phyloP scores from a whole-genome alignment of 345 rosid genomes.

The Capsella bursapastoris region DNA sequence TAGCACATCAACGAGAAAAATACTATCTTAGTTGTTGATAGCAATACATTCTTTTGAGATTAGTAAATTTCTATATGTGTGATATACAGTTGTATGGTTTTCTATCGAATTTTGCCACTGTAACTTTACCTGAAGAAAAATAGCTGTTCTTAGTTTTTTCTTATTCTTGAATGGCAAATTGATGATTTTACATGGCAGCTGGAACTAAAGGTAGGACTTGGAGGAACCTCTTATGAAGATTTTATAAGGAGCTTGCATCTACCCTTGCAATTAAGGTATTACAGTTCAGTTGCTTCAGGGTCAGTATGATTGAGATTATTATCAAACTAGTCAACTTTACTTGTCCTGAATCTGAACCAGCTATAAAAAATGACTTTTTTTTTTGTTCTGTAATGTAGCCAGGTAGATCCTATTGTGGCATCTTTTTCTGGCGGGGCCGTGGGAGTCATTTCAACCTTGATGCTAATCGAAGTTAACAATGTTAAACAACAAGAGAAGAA shows the following conservation, averaged over 20 bases:
- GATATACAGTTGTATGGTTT: neutral
- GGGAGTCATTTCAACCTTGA: slow-evolving; percentile 95
- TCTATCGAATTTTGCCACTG: neutral
- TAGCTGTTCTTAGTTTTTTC: neutral
- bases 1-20: neutral
- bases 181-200: slow-evolving; percentile 54
- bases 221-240: slow-evolving; percentile 96
- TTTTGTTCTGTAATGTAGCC: slow-evolving; percentile 58
- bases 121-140: slow-evolving; percentile 13
- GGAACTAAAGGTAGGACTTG: slow-evolving; percentile 85
- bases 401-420: slow-evolving; percentile 97
- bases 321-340: slow-evolving; percentile 19
- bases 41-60: neutral
- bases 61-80: neutral
- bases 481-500: slow-evolving; percentile 93
- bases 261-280: slow-evolving; percentile 87
- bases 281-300: slow-evolving; percentile 21
- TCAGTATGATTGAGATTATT: slow-evolving; percentile 1
- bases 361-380: neutral
- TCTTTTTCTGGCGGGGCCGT: slow-evolving; percentile 97
- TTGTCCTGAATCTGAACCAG: slow-evolving; percentile 28
- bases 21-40: neutral
- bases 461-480: slow-evolving; percentile 89
- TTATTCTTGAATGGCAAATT: neutral
- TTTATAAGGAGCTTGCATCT: slow-evolving; percentile 80